These are phyloP conservation scores for Darksidea phi DNA, from an alignment of 495 filamentous ascomycete species.

Conservation along the genomic window DNA sequence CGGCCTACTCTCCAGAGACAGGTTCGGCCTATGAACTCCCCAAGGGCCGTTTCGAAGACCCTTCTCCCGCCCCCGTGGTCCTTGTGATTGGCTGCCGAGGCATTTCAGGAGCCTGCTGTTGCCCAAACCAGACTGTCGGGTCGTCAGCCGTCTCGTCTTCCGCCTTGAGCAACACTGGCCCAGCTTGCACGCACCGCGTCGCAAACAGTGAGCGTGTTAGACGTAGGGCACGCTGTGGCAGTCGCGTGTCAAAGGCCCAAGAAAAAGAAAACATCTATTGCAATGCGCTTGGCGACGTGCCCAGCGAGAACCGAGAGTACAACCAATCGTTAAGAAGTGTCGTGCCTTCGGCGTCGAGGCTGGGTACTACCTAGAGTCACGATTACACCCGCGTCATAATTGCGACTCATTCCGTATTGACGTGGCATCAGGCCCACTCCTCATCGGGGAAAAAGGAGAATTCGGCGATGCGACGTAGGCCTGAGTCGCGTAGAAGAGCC, in stretches of 20 bases:
- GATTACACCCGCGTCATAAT: no score
- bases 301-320: no score
- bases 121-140: slow-evolving; percentile 28
- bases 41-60: slow-evolving; percentile 12
- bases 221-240: slow-evolving; percentile 7
- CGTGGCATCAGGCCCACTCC: no score
- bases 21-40: slow-evolving; percentile 3
- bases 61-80: neutral
- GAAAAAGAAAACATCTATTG: no score
- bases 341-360: no score
- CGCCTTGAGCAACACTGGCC: slow-evolving; percentile 15
- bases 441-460: no score
- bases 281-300: no score
- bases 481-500: no score
- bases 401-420: no score
- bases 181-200: neutral
- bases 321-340: no score
- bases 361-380: no score
- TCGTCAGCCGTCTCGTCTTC: slow-evolving; percentile 9
- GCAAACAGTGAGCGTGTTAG: slow-evolving; percentile 26
- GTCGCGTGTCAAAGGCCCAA: slow-evolving; percentile 14
- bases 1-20: slow-evolving; percentile 3
- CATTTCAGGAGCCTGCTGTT: slow-evolving; percentile 17
- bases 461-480: no score
- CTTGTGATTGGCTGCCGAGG: slow-evolving; percentile 17